Evolutionary conservation across 345 rosid species (phyloP), one percentile per base, ranked within the genome.

Genomic region (Sisymbrium irio): DNA sequence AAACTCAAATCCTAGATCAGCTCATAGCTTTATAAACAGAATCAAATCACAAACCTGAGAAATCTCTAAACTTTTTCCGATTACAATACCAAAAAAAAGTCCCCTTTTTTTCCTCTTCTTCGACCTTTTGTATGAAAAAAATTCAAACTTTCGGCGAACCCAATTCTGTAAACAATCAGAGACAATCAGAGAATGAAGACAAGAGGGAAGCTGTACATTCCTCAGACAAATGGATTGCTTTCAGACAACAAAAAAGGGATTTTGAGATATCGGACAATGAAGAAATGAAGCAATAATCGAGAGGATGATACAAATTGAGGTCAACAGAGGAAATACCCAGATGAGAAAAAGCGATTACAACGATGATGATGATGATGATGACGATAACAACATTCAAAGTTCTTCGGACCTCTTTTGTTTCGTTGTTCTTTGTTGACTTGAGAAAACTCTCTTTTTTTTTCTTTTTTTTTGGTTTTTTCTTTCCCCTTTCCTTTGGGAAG

Each of bases 361-460:
- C 42, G 69, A 56, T 39, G 60, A 70, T 18, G 78, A 47, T 57
- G 76, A 61, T 47, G 62, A 85, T 79, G 64, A 63, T 50, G 66
- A 22, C 13, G 46, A 57, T 57, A 60, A 64, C 64, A 30, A 73
- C 69, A 65, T 64, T 55, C 67, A 66, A 77, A 78, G 33, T 51
- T 63, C 69, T 46, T 77, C 67, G 14, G 74, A 63, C 57, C 73
- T 80, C 72, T 53, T 65, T 68, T 70, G 67, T 57, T 73, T 73
- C 74, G 85, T 56, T 82, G 86, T 78, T 81, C 73, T 83, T 88
- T 86, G 88, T 83, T 86, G 89, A 88, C 89, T 80, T 54, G 59
- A 71, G 51, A 65, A 49, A 39, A 9, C 27, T 32, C 25, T 20
- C 60, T 67, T 49, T 72, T 72, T 28, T 22, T 4, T 19, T 51